phyloP scores from a whole-genome alignment of 2,329 filamentous ascomycete genomes.

The Cladosporium sp. region DNA sequence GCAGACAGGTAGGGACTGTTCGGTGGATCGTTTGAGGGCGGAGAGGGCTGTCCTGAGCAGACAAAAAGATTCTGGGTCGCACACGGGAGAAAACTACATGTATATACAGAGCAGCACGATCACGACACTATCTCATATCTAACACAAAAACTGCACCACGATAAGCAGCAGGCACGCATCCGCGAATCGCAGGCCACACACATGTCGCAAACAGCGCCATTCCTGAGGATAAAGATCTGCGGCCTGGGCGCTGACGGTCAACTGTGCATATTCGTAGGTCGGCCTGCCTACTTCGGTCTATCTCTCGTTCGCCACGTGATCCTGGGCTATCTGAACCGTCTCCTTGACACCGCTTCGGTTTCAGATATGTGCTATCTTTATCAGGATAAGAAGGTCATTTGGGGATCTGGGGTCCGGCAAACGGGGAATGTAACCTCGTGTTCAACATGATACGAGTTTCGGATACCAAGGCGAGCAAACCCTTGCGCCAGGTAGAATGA shows the following conservation, averaged over 20 bases:
- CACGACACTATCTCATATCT: constrained; percentile 12
- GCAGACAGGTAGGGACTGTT: background rate
- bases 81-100: constrained; percentile 1
- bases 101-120: constrained; percentile 6
- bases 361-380: background rate
- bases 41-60: background rate
- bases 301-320: constrained; percentile 10
- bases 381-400: background rate
- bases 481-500: no score
- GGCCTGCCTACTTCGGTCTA: constrained; percentile 12
- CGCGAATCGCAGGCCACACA: constrained; percentile 7
- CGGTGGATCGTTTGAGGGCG: background rate
- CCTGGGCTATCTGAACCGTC: constrained; percentile 1
- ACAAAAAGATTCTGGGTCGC: background rate
- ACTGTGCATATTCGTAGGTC: background rate
- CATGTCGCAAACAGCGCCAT: constrained; percentile 12
- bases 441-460: background rate
- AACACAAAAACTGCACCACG: constrained; percentile 11
- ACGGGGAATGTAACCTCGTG: no score
- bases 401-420: constrained; percentile 6
- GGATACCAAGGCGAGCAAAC: no score
- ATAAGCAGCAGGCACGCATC: constrained; percentile 4
- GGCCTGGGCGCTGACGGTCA: constrained; percentile 6
- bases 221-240: constrained; percentile 10
- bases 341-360: background rate